Base-by-base conservation (phyloP, 176 grass and related monocot genomes). In the Cenchrus americanus region DNA sequence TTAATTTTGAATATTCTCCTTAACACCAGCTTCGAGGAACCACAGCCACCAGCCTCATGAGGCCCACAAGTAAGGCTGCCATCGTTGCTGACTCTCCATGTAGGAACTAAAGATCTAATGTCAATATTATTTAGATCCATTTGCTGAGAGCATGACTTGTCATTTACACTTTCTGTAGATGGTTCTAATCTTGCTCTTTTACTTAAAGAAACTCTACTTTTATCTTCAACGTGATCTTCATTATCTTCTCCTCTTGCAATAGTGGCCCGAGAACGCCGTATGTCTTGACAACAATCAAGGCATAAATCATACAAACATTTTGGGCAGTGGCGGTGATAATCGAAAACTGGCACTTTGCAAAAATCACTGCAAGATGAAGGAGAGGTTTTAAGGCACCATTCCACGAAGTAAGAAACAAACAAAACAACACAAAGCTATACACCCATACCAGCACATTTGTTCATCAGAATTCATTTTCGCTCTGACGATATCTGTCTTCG, bases 1-100 rank as follows among this genome's bases (percentile, higher is more conserved):
- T 98, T 95, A 71, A 98, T 95, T 89, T 98, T 98, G 46, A 98
- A 93, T 92, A 98, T 86, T n/a, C 96, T 85, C 46, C 96, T 88
- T 80, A 98, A 91, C 62, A 94, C 77, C 80, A 99, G 80, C 69
- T 99, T 91, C 68, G 93, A 94, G 73, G 83, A 92, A 32, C 93
- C 93, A 75, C 96, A 99, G 53, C 96, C 96, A 78, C 89, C 87
- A 66, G 87, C 89, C 10, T 87, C 90, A 17, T 78, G 63, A 51
- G 95, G 89, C 49, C 89, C 87, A 81, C 96, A 99, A 61, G 85
- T 87, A 27, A 99, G 90, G 73, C 67, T 92, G 27, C 93, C 96
- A 87, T 90, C 89, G 83, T 79, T 90, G 69, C 80, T 89, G 50
- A 85, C 86, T 89, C 82, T 96, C 96, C 96, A 99, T 58, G 85